Conservation (phyloP, 208 protist genomes). For the Crithidia bombi region DNA sequence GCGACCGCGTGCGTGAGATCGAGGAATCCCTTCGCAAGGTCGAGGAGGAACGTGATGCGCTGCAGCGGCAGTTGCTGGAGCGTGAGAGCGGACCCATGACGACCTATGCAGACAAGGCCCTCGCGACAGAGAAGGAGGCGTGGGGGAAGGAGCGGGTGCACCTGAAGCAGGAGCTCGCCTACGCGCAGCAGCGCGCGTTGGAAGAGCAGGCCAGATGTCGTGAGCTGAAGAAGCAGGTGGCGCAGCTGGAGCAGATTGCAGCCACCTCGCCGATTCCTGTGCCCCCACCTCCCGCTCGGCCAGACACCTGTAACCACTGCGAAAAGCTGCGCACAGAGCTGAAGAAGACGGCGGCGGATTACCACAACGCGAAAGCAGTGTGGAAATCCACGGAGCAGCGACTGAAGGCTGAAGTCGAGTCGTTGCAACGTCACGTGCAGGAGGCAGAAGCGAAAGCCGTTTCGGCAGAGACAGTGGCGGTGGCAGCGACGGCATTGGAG, state of each 20-base stretch:
- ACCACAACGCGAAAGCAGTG: constrained; percentile 5
- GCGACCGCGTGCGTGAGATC: constrained; percentile 14
- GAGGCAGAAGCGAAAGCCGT: constrained; percentile 1
- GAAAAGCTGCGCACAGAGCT: constrained; percentile 22
- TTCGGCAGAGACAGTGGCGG: neutral
- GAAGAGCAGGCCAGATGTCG: constrained; percentile 37
- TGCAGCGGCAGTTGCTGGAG: constrained; percentile 33
- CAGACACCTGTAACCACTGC: constrained; percentile 6
- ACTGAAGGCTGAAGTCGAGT: constrained; percentile 22
- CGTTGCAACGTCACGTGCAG: constrained; percentile 17
- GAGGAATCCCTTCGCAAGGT: constrained; percentile 37
- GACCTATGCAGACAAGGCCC: neutral
- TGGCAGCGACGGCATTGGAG: neutral
- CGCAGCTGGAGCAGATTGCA: constrained; percentile 35
- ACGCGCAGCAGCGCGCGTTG: constrained; percentile 39
- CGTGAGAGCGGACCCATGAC: constrained; percentile 18
- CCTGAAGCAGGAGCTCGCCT: constrained; percentile 46
- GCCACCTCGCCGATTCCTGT: constrained; percentile 13
- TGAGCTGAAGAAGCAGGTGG: constrained; percentile 31
- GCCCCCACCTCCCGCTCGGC: neutral
- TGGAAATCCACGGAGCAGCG: constrained; percentile 36
- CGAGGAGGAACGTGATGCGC: constrained; percentile 45
- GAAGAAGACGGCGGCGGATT: constrained; percentile 20
- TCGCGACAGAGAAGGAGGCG: constrained; percentile 12
- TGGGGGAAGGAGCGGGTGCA: constrained; percentile 41